phyloP scores from a whole-genome alignment of 768 basidiomycete species.

The Russula virescens region DNA sequence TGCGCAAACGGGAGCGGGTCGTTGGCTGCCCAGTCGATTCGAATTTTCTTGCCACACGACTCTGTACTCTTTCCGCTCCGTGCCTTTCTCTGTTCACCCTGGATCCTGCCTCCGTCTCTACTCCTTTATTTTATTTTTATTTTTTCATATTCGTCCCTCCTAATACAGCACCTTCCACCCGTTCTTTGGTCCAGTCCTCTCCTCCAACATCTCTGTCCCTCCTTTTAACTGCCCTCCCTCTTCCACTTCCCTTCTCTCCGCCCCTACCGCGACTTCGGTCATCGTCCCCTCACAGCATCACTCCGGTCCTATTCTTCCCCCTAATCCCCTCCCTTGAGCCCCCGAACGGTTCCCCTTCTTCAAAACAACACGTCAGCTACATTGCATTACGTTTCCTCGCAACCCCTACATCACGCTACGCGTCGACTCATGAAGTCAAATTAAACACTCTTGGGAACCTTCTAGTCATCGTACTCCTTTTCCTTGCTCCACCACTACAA shows the following conservation, averaged over 20 bases:
- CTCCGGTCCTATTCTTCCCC: background rate
- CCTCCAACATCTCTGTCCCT: background rate
- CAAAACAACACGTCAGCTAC: background rate
- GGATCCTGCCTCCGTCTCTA: background rate
- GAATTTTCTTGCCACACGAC: constrained; percentile 37
- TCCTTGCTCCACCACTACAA: background rate
- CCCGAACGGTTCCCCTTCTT: background rate
- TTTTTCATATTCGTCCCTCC: background rate
- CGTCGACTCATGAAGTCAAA: constrained; percentile 23
- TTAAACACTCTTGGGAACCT: constrained; percentile 16
- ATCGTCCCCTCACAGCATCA: background rate
- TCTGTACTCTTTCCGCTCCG: background rate
- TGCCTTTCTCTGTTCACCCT: constrained; percentile 6
- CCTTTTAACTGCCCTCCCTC: background rate
- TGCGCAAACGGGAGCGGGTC: constrained; percentile 31
- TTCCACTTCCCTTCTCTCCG: background rate
- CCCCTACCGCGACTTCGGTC: background rate
- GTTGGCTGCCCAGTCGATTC: constrained; percentile 25
- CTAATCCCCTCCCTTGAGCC: background rate
- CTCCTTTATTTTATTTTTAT: background rate
- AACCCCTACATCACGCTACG: background rate
- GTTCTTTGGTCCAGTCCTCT: no score
- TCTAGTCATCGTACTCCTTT: background rate
- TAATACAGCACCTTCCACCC: background rate
- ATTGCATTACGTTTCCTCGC: constrained; percentile 16